phyloP scores from a whole-genome alignment of 257 asterid species.

The Primulina huaijiensis region DNA sequence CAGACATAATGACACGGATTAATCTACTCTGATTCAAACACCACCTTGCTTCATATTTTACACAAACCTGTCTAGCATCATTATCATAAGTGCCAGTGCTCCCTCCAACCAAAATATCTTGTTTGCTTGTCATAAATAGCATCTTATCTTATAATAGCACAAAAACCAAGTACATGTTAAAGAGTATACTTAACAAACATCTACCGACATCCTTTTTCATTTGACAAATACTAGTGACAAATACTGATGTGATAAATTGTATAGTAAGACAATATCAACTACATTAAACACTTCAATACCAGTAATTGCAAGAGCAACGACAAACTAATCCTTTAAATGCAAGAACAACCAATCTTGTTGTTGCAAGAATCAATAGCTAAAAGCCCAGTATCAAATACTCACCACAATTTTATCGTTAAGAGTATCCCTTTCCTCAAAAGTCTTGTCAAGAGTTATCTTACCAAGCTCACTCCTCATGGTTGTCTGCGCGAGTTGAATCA shows the following conservation, averaged over 20 bases:
- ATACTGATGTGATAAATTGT: background rate
- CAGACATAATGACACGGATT: background rate
- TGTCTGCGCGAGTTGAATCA: slow-evolving; percentile 90
- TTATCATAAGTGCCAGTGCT: background rate
- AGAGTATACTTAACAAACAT: background rate
- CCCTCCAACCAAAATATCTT: background rate
- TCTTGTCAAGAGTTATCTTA: slow-evolving; percentile 88
- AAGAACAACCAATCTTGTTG: background rate
- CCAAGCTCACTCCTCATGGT: slow-evolving; percentile 99
- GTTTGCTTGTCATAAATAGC: background rate
- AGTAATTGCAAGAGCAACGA: background rate
- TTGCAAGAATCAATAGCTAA: slow-evolving; percentile 6
- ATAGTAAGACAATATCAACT: background rate
- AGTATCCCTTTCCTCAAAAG: slow-evolving; percentile 92
- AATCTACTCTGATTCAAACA: background rate
- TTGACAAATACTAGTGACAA: background rate
- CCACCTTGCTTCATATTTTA: background rate
- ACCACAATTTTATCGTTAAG: slow-evolving; percentile 90
- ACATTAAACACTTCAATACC: background rate
- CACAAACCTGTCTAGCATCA: background rate
- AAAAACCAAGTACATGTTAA: background rate
- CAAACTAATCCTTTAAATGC: background rate
- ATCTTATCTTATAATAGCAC: background rate
- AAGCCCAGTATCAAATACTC: slow-evolving; percentile 26
- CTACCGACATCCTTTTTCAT: background rate